Evolutionary conservation across 2,329 filamentous ascomycete genomes (phyloP).

Genomic region (Remersonia thermophila): DNA sequence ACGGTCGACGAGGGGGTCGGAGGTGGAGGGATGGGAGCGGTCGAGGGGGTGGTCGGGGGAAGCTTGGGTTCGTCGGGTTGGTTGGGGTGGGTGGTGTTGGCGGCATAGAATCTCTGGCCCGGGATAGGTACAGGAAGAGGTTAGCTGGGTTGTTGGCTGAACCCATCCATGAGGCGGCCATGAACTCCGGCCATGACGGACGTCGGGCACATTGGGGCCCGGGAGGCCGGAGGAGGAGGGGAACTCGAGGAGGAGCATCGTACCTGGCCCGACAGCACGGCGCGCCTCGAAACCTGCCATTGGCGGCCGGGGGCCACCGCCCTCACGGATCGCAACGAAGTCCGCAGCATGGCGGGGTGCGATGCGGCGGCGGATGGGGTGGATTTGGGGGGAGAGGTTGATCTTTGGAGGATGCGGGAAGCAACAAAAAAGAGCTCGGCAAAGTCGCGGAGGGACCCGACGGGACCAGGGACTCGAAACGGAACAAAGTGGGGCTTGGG

Average conservation of each 20-base stretch:
- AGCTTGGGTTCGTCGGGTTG: slow-evolving; percentile 40
- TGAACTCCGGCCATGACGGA: too few relatives aligned
- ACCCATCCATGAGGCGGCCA: too few relatives aligned
- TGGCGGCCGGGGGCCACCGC: slow-evolving; percentile 44
- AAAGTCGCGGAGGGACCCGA: slow-evolving; percentile 13
- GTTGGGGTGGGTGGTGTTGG: too few relatives aligned
- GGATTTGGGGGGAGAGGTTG: slow-evolving; percentile 17
- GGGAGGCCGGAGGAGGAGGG: too few relatives aligned
- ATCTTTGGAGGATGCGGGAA: slow-evolving; percentile 19
- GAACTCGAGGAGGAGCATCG: too few relatives aligned
- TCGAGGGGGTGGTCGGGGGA: slow-evolving; percentile 35
- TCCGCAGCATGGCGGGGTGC: slow-evolving; percentile 52
- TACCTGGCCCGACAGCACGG: slow-evolving; percentile 30
- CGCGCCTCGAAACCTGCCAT: slow-evolving; percentile 38
- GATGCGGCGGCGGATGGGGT: slow-evolving; percentile 33
- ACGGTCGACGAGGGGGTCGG: slow-evolving; percentile 28
- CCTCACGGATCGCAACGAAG: slow-evolving; percentile 53
- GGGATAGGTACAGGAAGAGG: slow-evolving; percentile 9
- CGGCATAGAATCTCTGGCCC: slow-evolving; percentile 45
- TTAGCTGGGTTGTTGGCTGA: slow-evolving; percentile 7
- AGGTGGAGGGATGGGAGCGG: slow-evolving; percentile 27
- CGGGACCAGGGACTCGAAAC: not conserved
- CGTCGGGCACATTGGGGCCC: too few relatives aligned
- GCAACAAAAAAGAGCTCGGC: slow-evolving; percentile 20
- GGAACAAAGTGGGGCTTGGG: too few relatives aligned